Evolutionary conservation across 768 basidiomycete genomes (phyloP), one percentile per base, ranked within the genome.

Genomic region (Jaapia argillacea): DNA sequence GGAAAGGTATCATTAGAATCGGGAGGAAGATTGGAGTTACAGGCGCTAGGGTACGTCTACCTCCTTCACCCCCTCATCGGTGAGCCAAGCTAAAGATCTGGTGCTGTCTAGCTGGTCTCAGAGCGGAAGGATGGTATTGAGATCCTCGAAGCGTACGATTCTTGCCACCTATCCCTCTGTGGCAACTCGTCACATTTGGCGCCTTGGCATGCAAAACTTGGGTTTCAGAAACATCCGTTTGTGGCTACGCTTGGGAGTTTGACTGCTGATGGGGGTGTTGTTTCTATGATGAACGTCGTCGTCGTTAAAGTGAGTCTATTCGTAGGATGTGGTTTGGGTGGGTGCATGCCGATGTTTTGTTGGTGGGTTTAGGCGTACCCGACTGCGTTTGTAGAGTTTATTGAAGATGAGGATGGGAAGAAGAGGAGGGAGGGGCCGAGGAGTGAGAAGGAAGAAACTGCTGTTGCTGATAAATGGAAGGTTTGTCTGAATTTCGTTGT

Each of bases 131-230:
- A 96, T 6, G 82, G 87, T 0, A 68, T 69, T 3, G 92, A 97
- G 45, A 75, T 88, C 2, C 68, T 98, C 21, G 85, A 92, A 48
- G 87, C 85, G 1, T 84, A 85, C 50, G 65, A 75, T 46, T 79
- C 72, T 4, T 75, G 74, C 20, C 70, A 69, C 39, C 69, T 99
- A 16, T 56, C 74, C 18, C 60, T 99, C 14, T 70, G 73, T 3
- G 91, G 88, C 2, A 99, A 99, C 59, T 86, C 87, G 0, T 81
- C 89, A 1, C 82, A 85, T 48, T 68, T 93, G 42, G 85, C 83
- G 3, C 74, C 80, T 0, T 99, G 96, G 96, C 77, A 96, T 55
- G 69, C 80, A 1, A 87, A 82, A 51, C 72, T 99, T 4, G 96
- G 96, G 5, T 89, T 89, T 55, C 75, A 74, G 46, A 63, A 54